Evolutionary conservation across 768 basidiomycete genomes (phyloP).

Genomic region (Kwoniella dejecticola): DNA sequence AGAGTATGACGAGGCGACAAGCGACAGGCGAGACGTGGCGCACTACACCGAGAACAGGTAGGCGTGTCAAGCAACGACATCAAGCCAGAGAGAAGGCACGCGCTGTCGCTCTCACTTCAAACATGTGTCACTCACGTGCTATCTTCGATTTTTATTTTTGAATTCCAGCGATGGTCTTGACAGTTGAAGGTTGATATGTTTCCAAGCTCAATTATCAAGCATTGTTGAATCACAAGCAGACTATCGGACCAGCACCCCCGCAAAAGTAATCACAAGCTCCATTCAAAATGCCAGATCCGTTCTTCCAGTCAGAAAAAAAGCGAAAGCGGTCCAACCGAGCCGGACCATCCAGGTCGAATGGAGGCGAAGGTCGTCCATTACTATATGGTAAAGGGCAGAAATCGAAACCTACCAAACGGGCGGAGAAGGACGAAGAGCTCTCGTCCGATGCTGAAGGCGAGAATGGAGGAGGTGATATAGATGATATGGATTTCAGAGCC

Average conservation of each 20-base stretch:
- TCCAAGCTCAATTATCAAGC: no score
- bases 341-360: slow-evolving; percentile 61
- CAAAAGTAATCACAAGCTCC: background rate
- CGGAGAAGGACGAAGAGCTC: slow-evolving; percentile 44
- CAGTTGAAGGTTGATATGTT: no score
- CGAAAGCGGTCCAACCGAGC: slow-evolving; percentile 59
- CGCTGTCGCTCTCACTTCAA: no score
- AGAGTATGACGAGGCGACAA: slow-evolving; percentile 2
- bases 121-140: no score
- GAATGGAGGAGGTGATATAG: slow-evolving; percentile 57
- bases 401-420: slow-evolving; percentile 17
- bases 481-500: slow-evolving; percentile 72
- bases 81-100: no score
- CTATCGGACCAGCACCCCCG: no score
- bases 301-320: slow-evolving; percentile 64
- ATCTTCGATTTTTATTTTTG: no score
- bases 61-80: background rate
- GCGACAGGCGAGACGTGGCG: slow-evolving; percentile 18
- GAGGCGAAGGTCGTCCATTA: slow-evolving; percentile 32
- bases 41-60: background rate
- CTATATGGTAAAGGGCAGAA: slow-evolving; percentile 46
- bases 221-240: no score
- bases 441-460: slow-evolving; percentile 45
- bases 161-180: no score
- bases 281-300: slow-evolving; percentile 72